These are phyloP conservation scores for Deinandra increscens DNA, from an alignment of 129 eudicot species.

Conservation along the genomic window DNA sequence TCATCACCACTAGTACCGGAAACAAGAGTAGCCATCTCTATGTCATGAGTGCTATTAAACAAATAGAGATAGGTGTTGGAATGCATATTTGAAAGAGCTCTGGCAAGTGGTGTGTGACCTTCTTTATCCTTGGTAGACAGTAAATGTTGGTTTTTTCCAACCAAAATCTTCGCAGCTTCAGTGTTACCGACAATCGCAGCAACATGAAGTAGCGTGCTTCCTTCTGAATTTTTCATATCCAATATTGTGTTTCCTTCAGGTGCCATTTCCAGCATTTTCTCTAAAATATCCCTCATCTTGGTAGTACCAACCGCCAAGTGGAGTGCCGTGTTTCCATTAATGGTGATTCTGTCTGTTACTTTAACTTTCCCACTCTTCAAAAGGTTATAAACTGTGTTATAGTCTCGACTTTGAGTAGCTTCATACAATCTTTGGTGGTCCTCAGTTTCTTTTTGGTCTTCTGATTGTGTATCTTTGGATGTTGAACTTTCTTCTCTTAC, in stretches of 20 bases:
- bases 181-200: constrained; percentile 14
- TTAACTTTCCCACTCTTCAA: not conserved
- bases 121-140: constrained; percentile 9
- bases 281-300: not conserved
- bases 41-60: not conserved
- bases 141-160: not conserved
- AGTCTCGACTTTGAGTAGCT: not conserved
- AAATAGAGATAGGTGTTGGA: not conserved
- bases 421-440: not conserved
- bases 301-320: not conserved
- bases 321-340: constrained; percentile 18
- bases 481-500: not conserved
- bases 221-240: constrained; percentile 14
- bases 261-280: not conserved
- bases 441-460: not conserved
- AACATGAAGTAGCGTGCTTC: constrained; percentile 15
- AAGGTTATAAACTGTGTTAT: not conserved
- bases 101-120: constrained; percentile 2
- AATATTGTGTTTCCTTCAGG: not conserved
- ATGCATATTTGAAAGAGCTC: not conserved
- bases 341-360: not conserved
- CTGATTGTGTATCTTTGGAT: not conserved
- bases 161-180: constrained; percentile 16
- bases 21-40: not conserved
- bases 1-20: not conserved